Evolutionary conservation across 2,329 filamentous ascomycete species (phyloP), one percentile per base, ranked within the genome.

Genomic region (Colletotrichum theobromicola): DNA sequence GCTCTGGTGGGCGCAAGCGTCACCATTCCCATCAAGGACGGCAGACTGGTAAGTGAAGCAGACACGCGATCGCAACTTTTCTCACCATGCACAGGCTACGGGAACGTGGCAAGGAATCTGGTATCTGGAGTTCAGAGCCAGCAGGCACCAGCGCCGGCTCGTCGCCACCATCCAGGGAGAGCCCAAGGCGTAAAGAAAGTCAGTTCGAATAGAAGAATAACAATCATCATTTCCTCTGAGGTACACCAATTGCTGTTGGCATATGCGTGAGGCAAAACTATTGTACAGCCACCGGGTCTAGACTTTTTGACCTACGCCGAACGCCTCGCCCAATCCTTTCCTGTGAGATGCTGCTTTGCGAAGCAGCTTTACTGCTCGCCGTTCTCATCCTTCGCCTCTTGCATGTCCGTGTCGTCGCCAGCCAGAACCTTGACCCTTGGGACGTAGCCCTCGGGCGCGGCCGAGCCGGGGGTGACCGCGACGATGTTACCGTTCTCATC

Each of bases 91-190:
- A 58, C 67, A 90, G 88, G 89, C 89, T 26, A 90, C 90, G 15
- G 92, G 92, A 26, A 93, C 91, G 5, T 96, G 94, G 94, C 94
- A 97, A 80, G 92, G 97, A 0, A 96, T 98, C 74, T 98, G 95
- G 94, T 98, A 97, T 83, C 86, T 98, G 77, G 97, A 98, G 85
- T 98, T 98, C 83, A 90, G 96, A 71, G 90, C 88, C 12, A 87
- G 87, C 78, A 95, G 91, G 84, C 96, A 98, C 84, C 88, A 91
- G 77, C 90, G 97, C 80, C 94, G 92, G 82, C 90, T 98, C 15
- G 93, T 99, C 76, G 96, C 96, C 68, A 98, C 97, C 2, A 97
- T 98, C 76, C 96, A 98, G 84, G 97, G 96, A 57, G 94, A 98
- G 86, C 72, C 61, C 62, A 92, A 92, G 83, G 86, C 86, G 67